These are phyloP conservation scores for Acacia acuminata DNA, from an alignment of 306 rosid genomes.

Conservation along the genomic window DNA sequence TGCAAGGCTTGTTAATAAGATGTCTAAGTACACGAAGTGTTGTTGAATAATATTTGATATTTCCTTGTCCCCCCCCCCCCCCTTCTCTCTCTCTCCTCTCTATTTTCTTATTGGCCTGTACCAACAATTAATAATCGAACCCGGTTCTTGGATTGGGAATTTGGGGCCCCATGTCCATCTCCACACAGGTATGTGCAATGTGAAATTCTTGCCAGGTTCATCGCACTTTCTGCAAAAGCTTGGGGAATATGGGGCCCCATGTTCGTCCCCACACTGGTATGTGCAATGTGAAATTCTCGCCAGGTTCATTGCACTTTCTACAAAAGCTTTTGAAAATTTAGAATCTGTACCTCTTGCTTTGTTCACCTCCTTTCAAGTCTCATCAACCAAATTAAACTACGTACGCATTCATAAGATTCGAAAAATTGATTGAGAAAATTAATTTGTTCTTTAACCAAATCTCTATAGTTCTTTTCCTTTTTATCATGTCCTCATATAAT, in stretches of 20 bases:
- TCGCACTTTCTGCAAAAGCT: no score
- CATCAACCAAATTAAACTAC: slow-evolving; percentile 28
- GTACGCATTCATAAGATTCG: not conserved
- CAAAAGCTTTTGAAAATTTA: slow-evolving; percentile 39
- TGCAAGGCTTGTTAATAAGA: no score
- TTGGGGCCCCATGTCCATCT: slow-evolving; percentile 32
- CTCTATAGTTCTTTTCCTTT: no score
- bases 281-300: slow-evolving; percentile 56
- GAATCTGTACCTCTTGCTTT: slow-evolving; percentile 29
- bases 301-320: slow-evolving; percentile 41
- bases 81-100: no score
- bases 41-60: not conserved
- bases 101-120: no score
- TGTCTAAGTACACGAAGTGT: no score
- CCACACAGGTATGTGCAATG: slow-evolving; percentile 38
- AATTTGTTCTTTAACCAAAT: no score
- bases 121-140: slow-evolving; percentile 32
- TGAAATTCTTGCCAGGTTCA: slow-evolving; percentile 56
- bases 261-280: not conserved
- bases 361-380: slow-evolving; percentile 56
- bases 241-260: slow-evolving; percentile 37
- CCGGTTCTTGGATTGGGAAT: slow-evolving; percentile 30
- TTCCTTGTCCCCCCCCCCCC: no score
- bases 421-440: no score
- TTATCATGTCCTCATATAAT: no score